A percentile compares a stretch with the other conserved stretches of the same genome.
Conservation (phyloP, 2,329 filamentous ascomycete genomes). For the Claviceps arundinis region DNA sequence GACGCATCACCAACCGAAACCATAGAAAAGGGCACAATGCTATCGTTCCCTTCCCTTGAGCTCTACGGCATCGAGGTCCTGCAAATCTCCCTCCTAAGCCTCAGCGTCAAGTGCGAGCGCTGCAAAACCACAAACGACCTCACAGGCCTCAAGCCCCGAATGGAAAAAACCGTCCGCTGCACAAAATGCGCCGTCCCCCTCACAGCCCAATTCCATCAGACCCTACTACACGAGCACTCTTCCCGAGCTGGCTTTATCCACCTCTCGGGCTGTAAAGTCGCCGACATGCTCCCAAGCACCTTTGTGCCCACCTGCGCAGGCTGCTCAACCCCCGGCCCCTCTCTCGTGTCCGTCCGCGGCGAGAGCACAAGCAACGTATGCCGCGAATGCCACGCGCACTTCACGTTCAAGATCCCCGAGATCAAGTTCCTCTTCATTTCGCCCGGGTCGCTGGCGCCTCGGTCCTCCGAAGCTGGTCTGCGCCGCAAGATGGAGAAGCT, state of each 20-base stretch:
- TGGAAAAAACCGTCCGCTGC: constrained; percentile 39
- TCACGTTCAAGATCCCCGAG: constrained; percentile 67
- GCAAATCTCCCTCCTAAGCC: constrained; percentile 50
- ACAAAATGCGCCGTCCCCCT: constrained; percentile 44
- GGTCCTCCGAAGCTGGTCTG: constrained; percentile 24
- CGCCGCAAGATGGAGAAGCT: constrained; percentile 38
- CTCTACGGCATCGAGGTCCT: constrained; percentile 66
- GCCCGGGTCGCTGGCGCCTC: constrained; percentile 29
- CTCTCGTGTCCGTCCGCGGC: constrained; percentile 59
- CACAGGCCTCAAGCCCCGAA: constrained; percentile 46
- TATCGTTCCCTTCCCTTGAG: constrained; percentile 67
- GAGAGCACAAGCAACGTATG: constrained; percentile 64
- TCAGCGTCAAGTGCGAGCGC: constrained; percentile 65
- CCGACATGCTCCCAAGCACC: constrained; percentile 65
- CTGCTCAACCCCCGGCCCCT: constrained; percentile 58
- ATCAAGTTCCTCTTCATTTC: constrained; percentile 66
- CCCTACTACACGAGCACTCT: constrained; percentile 61
- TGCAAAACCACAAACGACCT: constrained; percentile 65
- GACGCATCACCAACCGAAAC: constrained; percentile 12
- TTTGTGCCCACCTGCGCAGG: constrained; percentile 67
- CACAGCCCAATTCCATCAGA: constrained; percentile 44
- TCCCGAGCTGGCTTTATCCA: constrained; percentile 69
- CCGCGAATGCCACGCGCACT: constrained; percentile 65
- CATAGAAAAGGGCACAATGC: constrained; percentile 57
- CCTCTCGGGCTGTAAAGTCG: constrained; percentile 57